Base-by-base conservation (phyloP, 176 grass and related monocot genomes). In the Puccinellia tenuiflora region DNA sequence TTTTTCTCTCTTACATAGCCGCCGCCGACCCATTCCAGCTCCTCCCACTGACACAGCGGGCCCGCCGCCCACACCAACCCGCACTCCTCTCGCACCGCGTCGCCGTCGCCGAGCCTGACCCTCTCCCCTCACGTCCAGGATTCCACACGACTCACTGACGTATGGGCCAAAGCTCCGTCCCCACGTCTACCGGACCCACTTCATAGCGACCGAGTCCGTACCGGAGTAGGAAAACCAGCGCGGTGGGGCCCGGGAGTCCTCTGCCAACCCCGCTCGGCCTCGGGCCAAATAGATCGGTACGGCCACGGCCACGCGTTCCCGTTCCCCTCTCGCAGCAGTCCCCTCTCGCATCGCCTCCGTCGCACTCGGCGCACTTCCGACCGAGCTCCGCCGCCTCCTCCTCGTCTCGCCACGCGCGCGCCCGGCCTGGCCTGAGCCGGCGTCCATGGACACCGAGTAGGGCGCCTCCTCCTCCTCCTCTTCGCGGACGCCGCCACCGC, bases 361-460 rank as follows among this genome's bases (percentile, higher is more conserved):
- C 68, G 53, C 53, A 1, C 34, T 13, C 47, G 39, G 5, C 66
- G 66, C 34, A 21, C 52, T 16, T n/a, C 70, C 24, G 8, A 29
- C 25, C 68, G 25, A 73, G 42, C 69, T 48, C 69, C 68, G 5
- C 13, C 80, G 0, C 3, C 11, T 4, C 68, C 68, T 29, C 24
- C 69, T 0, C 70, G 14, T 31, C 42, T 25, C 37, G 5, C 25
- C 13, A 13, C 43, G 13, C n/a, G 6, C 54, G 76, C 25, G 11
- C 72, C 30, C 15, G 24, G 0, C 24, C 22, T 46, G 25, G 24
- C 25, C 37, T 7, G 6, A 47, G 48, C 15, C 62, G 69, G 31
- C 30, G 81, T 1, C 53, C 73, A 90, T 90, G 88, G 84, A 90
- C 65, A 38, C 79, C 1, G 28, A 73, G 88, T 90, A 47, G 2